Conservation (phyloP, 495 filamentous ascomycete genomes). For the Trichoderma parareesei region DNA sequence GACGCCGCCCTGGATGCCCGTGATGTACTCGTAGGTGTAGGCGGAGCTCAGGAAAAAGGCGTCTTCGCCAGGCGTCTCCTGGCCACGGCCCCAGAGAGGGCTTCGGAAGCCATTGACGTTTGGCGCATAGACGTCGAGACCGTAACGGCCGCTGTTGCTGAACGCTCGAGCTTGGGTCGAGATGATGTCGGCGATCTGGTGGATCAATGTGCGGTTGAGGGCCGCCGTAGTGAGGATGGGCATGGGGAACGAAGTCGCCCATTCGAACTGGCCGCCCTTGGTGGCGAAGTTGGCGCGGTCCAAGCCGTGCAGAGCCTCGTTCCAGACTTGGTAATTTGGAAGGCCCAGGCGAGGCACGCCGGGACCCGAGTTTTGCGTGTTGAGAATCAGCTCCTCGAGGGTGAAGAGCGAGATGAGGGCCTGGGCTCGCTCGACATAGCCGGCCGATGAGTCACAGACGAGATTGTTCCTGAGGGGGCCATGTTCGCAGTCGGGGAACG, state of each 20-base stretch:
- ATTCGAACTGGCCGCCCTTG: conserved; percentile 28
- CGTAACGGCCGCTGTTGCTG: conserved; percentile 49
- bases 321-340: conserved; percentile 43
- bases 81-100: conserved; percentile 37
- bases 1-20: conserved; percentile 46
- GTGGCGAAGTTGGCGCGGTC: conserved; percentile 26
- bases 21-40: conserved; percentile 52
- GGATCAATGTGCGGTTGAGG: conserved; percentile 42
- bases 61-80: conserved; percentile 43
- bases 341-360: conserved; percentile 35
- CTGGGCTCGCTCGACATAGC: conserved; percentile 35
- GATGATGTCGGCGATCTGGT: conserved; percentile 35
- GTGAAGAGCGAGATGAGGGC: conserved; percentile 34
- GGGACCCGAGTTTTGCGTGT: conserved; percentile 29
- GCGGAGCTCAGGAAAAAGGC: conserved; percentile 40
- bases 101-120: conserved; percentile 60
- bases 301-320: conserved; percentile 41
- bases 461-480: conserved; percentile 28
- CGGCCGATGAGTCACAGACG: conserved; percentile 41
- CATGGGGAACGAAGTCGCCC: conserved; percentile 41
- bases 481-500: conserved; percentile 26
- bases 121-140: conserved; percentile 57
- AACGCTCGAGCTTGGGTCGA: conserved; percentile 60
- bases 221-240: conserved; percentile 37
- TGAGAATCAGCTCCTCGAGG: conserved; percentile 32